phyloP scores from a whole-genome alignment of 768 basidiomycete species.

The Xerocomus potaroensis region DNA sequence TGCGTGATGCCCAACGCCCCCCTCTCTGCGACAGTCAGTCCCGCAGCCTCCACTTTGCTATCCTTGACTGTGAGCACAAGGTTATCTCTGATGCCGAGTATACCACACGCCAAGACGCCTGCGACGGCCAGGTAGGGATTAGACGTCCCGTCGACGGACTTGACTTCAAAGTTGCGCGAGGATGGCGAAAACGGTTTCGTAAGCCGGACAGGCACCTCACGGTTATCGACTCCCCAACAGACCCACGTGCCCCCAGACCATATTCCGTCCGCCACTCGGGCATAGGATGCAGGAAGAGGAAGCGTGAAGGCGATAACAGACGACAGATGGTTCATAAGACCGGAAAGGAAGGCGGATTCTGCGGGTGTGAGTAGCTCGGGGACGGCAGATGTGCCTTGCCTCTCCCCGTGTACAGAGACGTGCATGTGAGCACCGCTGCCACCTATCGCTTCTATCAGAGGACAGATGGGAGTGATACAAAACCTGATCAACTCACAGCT shows the following conservation, averaged over 20 bases:
- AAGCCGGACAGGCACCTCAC: slow-evolving; percentile 63
- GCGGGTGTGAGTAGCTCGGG: slow-evolving; percentile 35
- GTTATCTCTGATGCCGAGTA: slow-evolving; percentile 43
- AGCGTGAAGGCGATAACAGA: slow-evolving; percentile 54
- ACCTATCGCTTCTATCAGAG: slow-evolving; percentile 23
- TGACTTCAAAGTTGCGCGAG: slow-evolving; percentile 59
- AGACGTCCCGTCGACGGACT: slow-evolving; percentile 58
- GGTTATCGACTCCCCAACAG: slow-evolving; percentile 66
- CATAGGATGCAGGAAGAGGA: slow-evolving; percentile 58
- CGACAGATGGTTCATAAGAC: slow-evolving; percentile 54
- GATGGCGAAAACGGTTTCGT: slow-evolving; percentile 41
- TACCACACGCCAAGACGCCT: slow-evolving; percentile 50
- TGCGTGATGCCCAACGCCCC: slow-evolving; percentile 41
- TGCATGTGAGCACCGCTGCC: slow-evolving; percentile 62
- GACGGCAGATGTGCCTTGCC: slow-evolving; percentile 14
- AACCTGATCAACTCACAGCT: slow-evolving; percentile 26
- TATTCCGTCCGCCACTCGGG: slow-evolving; percentile 58
- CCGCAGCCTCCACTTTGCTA: slow-evolving; percentile 37
- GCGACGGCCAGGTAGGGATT: slow-evolving; percentile 58
- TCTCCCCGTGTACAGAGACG: slow-evolving; percentile 50
- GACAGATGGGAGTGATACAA: not conserved
- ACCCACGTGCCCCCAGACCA: slow-evolving; percentile 73
- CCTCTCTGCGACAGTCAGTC: slow-evolving; percentile 44
- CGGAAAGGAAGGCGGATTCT: slow-evolving; percentile 61
- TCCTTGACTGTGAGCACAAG: slow-evolving; percentile 37